Evolutionary conservation across 148 eudicot genomes (phyloP), one percentile per base, ranked within the genome.

Genomic region (Persicaria tinctoria): DNA sequence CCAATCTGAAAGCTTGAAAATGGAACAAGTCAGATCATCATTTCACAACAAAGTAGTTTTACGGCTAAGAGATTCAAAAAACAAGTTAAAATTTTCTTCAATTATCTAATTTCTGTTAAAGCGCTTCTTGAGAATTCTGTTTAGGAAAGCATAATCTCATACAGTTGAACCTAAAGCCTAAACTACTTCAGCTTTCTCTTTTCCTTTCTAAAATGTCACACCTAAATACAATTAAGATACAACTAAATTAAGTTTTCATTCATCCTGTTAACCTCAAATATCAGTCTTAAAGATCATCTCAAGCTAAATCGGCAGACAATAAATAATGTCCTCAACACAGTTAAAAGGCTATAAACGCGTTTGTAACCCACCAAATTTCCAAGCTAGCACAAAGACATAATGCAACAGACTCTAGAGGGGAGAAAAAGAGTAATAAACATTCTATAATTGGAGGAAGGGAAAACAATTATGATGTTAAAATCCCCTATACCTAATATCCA

Each of bases 1-100:
- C 82, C 81, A 38, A 84, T 85, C 99, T 95, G 92, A 82, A 82
- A 86, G 78, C 69, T 80, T 74, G 75, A 18, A 73, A 74, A 73
- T 50, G 75, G 76, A 68, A 79, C 76, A 83, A 76, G 83, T 82
- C 84, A 83, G 81, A 75, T 62, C 54, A 76, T 51, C 69, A 68
- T 17, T 17, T 54, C 17, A 9, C 17, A 41, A 14, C 14, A 44
- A 3, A 2, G 41, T 14, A 66, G 48, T 41, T 41, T 11, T 14
- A 41, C 18, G 9, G 44, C 70, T 66, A 38, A 66, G 46, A 66
- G 70, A 66, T 66, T 63, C 20, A 12, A 66, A 46, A 66, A 46
- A 38, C 48, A 1, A 1, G 17, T 66, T 47, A 4, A n/a, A 32
- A 41, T 32, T 41, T 41, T 12, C 70, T 64, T 12, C 27, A 14